A percentile compares a stretch with the other conserved stretches of the same genome.
These are phyloP conservation scores for Paspalum vaginatum DNA, from an alignment of 176 grass and related monocot genomes.

Conservation along the genomic window DNA sequence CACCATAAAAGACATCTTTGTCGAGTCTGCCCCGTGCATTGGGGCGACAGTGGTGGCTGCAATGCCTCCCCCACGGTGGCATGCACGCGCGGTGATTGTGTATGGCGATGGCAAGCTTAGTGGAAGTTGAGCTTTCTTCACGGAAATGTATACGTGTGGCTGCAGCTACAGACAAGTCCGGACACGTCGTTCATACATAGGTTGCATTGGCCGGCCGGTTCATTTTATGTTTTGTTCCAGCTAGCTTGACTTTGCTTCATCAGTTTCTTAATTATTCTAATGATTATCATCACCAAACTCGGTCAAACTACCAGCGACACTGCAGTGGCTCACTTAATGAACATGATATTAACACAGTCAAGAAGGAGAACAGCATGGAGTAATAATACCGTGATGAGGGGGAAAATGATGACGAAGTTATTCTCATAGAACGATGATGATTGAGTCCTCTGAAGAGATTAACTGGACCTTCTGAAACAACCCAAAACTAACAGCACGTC, in stretches of 20 bases:
- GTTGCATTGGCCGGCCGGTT: background rate
- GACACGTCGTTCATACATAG: background rate
- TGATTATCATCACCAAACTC: background rate
- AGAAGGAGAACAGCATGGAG: background rate
- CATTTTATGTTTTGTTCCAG: background rate
- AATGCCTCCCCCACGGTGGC: conserved; percentile 2
- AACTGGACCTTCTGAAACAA: conserved; percentile 47
- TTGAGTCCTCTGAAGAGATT: conserved; percentile 35
- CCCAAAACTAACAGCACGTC: conserved; percentile 65
- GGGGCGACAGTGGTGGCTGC: background rate
- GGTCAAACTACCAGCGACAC: background rate
- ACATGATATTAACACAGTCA: background rate
- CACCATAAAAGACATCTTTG: background rate
- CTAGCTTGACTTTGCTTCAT: background rate
- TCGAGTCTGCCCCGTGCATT: background rate
- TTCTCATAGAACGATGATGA: conserved; percentile 30
- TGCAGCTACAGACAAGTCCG: background rate
- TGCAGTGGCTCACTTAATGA: background rate
- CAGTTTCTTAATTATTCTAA: background rate
- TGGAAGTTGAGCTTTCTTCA: background rate
- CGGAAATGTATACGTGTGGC: background rate
- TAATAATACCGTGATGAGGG: background rate
- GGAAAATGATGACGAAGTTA: conserved; percentile 24
- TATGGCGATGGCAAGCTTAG: background rate
- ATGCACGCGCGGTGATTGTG: background rate